These are phyloP conservation scores for Xerocomellus amylosporus DNA, from an alignment of 768 basidiomycete genomes.

Conservation along the genomic window DNA sequence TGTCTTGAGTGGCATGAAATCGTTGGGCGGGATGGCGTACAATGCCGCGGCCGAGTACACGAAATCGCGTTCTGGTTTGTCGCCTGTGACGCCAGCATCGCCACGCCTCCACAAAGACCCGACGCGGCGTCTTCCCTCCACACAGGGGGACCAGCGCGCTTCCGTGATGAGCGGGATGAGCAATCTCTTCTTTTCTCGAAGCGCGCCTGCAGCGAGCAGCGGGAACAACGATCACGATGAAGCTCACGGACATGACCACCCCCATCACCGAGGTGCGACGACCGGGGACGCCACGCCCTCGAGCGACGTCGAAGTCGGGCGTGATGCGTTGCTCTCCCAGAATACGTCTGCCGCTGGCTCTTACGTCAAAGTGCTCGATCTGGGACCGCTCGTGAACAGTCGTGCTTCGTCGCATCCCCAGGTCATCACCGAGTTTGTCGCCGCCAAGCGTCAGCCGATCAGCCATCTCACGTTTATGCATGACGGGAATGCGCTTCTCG, in stretches of 20 bases:
- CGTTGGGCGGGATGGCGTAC: constrained; percentile 59
- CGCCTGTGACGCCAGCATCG: constrained; percentile 5
- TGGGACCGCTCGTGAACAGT: constrained; percentile 36
- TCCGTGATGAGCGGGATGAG: constrained; percentile 28
- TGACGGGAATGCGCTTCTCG: constrained; percentile 52
- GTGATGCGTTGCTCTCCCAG: constrained; percentile 4
- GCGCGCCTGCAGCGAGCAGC: constrained; percentile 50
- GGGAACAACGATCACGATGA: constrained; percentile 14
- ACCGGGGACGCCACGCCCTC: constrained; percentile 10
- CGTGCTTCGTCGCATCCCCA: constrained; percentile 25
- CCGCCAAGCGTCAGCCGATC: constrained; percentile 46
- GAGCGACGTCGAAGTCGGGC: constrained; percentile 12
- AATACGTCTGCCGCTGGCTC: constrained; percentile 33
- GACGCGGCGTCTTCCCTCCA: constrained; percentile 18
- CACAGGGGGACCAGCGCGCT: constrained; percentile 21
- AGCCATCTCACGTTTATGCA: constrained; percentile 47
- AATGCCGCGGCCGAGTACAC: constrained; percentile 46
- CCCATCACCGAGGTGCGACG: constrained; percentile 11
- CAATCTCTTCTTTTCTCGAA: constrained; percentile 55
- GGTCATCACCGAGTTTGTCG: constrained; percentile 47
- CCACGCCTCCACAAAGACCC: constrained; percentile 1
- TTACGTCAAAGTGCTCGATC: constrained; percentile 57
- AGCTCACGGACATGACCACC: background rate
- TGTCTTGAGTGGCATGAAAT: constrained; percentile 62
- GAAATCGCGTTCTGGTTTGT: constrained; percentile 25